These are phyloP conservation scores for Tylopilus vinaceipallidus DNA, from an alignment of 768 basidiomycete species.

Conservation along the genomic window DNA sequence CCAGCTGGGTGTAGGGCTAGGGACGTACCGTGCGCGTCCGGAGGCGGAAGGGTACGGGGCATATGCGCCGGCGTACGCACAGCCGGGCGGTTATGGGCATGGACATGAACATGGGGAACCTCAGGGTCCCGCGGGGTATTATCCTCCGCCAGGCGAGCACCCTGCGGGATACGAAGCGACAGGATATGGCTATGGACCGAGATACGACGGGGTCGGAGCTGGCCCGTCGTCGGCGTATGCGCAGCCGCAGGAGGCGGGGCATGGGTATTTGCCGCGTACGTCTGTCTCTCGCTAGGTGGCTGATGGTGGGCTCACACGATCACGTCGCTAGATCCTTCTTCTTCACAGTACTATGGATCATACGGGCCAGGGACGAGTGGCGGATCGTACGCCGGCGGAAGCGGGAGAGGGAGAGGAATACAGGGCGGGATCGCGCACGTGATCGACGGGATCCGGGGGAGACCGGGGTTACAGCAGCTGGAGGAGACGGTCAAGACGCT, in stretches of 20 bases:
- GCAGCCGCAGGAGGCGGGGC: neutral
- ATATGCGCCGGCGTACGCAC: conserved; percentile 6
- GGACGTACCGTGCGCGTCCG: neutral
- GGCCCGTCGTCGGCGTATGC: neutral
- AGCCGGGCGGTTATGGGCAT: conserved; percentile 1
- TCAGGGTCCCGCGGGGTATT: no score
- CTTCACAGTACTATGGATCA: conserved; percentile 6
- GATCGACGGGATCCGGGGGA: conserved; percentile 58
- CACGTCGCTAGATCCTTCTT: neutral
- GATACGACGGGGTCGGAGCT: no score
- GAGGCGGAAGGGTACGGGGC: neutral
- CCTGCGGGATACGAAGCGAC: neutral
- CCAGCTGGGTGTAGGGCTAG: neutral
- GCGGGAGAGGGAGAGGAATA: neutral
- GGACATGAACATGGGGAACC: neutral
- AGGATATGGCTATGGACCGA: neutral
- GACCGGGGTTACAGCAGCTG: conserved; percentile 46
- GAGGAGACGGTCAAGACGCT: conserved; percentile 46
- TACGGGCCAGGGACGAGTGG: neutral
- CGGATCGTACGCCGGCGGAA: neutral
- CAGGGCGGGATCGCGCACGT: conserved; percentile 34
- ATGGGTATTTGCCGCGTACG: conserved; percentile 36
- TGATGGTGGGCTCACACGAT: neutral
- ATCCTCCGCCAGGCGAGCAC: neutral
- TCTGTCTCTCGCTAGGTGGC: neutral